Evolutionary conservation across 441 rosid genomes (phyloP), one percentile per base, ranked within the genome.

Genomic region (Theobroma grandiflorum): DNA sequence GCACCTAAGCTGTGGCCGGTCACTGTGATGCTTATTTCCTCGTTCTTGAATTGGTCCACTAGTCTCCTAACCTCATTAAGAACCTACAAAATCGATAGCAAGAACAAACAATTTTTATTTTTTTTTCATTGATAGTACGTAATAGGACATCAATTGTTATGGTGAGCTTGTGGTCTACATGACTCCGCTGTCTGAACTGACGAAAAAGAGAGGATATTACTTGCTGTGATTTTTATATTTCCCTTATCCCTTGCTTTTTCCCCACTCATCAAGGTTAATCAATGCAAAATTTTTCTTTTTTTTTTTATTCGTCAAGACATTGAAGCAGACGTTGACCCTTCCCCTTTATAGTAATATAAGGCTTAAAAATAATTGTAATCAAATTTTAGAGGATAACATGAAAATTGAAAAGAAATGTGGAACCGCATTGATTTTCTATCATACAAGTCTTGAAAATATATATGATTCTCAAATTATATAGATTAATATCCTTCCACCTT

Each of bases 1-100:
- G 96, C 98, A 3, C 99, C 99, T 66, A 94, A 83, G 84, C 99
- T 92, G 82, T 95, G 99, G 10, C 98, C 99, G 1, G 93, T 85
- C 14, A 90, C 49, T 3, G 90, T 92, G 79, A 95, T 90, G 85
- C 99, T 92, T 42, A 90, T 88, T 55, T 92, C 96, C 83, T 95
- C 99, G 2, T 88, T 83, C 83, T 87, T 87, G 86, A 77, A 95
- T 78, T 66, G 75, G 38, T 93, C 97, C 72, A 93, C 88, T 26
- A 94, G 84, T 84, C 95, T 92, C 74, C 77, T 88, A 31, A 95
- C 82, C 82, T 94, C 99, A 22, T 74, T 47, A 61, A 91, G 83
- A n/a, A 89, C 95, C 98, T 95, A 79, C 31, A 20, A 20, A 4
- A 67, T 38, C 35, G 45, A n/a, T 22, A 40, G 37, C 38, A 52